Percentiles rank a stretch among this genome's conserved stretches.
These are phyloP conservation scores for Hypoxylon sp. DNA, from an alignment of 2,329 filamentous ascomycete genomes.

Conservation along the genomic window DNA sequence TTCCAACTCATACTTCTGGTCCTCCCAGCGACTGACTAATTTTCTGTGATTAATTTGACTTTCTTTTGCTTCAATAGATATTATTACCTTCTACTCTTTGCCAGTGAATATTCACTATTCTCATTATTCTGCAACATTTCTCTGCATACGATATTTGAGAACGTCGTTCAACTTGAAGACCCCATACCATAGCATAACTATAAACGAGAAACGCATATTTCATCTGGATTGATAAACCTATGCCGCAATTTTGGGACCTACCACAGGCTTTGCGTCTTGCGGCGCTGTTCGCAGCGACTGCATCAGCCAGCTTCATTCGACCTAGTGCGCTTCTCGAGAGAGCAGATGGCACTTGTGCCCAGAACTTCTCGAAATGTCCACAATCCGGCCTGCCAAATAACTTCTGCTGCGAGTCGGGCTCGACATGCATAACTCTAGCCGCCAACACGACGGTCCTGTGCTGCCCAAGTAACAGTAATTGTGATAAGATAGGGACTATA, in stretches of 20 bases:
- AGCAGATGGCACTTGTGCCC: constrained; percentile 64
- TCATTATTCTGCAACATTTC: constrained; percentile 26
- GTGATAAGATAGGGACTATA: constrained; percentile 74
- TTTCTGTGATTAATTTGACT: constrained; percentile 43
- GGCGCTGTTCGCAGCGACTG: constrained; percentile 52
- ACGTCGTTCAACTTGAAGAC: background rate
- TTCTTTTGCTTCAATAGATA: constrained; percentile 40
- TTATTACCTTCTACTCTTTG: constrained; percentile 32
- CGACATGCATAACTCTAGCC: constrained; percentile 73
- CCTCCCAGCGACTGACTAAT: constrained; percentile 28
- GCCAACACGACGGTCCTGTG: constrained; percentile 78
- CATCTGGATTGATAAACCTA: constrained; percentile 29
- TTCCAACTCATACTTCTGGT: constrained; percentile 42
- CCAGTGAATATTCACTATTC: constrained; percentile 36
- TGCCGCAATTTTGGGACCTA: constrained; percentile 54
- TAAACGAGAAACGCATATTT: background rate
- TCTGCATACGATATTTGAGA: background rate
- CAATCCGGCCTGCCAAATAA: constrained; percentile 67
- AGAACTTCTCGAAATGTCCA: constrained; percentile 68
- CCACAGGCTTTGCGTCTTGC: constrained; percentile 58
- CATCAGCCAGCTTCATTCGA: constrained; percentile 58
- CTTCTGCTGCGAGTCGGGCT: constrained; percentile 75
- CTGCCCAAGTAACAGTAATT: constrained; percentile 73
- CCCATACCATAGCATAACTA: background rate
- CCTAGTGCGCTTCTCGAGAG: constrained; percentile 60